Evolutionary conservation across 169 alveolate genomes (phyloP), one percentile per base, ranked within the genome.

Genomic region (Pseudocohnilembus persalinus): DNA sequence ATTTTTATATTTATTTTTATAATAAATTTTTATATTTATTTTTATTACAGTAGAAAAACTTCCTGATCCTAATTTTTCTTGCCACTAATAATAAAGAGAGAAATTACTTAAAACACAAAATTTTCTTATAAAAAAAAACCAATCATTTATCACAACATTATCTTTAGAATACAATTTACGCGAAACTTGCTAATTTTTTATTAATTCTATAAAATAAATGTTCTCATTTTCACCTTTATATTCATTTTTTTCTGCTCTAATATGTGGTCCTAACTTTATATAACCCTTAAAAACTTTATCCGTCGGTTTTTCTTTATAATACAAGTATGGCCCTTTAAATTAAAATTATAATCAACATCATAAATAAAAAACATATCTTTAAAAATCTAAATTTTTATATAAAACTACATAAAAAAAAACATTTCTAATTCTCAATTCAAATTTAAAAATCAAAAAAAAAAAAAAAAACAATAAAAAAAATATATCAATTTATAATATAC

Each of bases 21-120:
- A 33, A 68, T 73, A 0, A n/a, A n/a, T n/a, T n/a, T n/a, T n/a
- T n/a, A n/a, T n/a, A n/a, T n/a, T n/a, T n/a, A n/a, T n/a, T n/a
- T n/a, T 11, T 11, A 49, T 49, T 49, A 49, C 68, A 49, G 68
- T 49, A 11, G 68, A 49, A 49, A 49, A 49, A 49, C 68, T 49
- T 49, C 68, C 68, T 49, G 84, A 34, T 35, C 84, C 84, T 29
- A 79, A 79, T n/a, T 28, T 64, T 49, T 64, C 84, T 63, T 49
- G 30, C 30, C 29, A 34, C 29, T 79, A 29, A 63, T 79, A 79
- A 49, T 79, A 27, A 29, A 49, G 76, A 29, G 63, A 35, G 49
- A 49, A 79, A 63, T 79, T 79, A n/a, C 49, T 28, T 34, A 79
- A 29, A 79, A 79, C 73, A 64, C 84, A 79, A 28, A 49, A 34